A percentile compares a stretch with the other conserved stretches of the same genome.
phyloP scores from a whole-genome alignment of 2,329 filamentous ascomycete genomes.

The Trichophyton mentagrophytes region DNA sequence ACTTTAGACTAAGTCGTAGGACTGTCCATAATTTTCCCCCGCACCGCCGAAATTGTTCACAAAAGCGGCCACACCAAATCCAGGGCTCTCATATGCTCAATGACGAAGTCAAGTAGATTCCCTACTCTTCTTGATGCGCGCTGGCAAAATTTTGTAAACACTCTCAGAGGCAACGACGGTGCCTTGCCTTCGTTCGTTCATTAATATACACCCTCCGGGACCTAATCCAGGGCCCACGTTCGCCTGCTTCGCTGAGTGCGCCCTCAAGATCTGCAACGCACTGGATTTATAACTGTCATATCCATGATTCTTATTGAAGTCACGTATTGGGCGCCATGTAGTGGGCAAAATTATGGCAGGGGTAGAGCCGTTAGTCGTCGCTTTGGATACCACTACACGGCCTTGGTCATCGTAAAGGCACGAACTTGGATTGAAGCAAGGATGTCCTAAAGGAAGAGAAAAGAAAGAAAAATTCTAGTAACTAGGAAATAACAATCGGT shows the following conservation, averaged over 20 bases:
- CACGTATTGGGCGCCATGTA: slow-evolving; percentile 24
- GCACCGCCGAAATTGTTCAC: background rate
- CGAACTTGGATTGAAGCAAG: slow-evolving; percentile 2
- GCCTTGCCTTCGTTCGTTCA: slow-evolving; percentile 38
- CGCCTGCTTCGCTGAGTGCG: slow-evolving; percentile 38
- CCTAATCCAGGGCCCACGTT: slow-evolving; percentile 43
- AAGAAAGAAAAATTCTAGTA: slow-evolving; percentile 9
- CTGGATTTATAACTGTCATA: slow-evolving; percentile 34
- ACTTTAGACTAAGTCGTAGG: background rate
- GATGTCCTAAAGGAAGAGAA: slow-evolving; percentile 9
- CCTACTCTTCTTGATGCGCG: slow-evolving; percentile 1
- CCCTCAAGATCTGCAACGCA: slow-evolving; percentile 33
- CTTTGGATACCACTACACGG: slow-evolving; percentile 13
- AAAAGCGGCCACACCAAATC: background rate
- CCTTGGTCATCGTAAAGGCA: slow-evolving; percentile 14
- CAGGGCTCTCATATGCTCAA: background rate
- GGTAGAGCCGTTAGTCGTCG: slow-evolving; percentile 15
- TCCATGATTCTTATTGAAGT: slow-evolving; percentile 33
- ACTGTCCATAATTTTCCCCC: background rate
- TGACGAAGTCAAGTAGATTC: background rate
- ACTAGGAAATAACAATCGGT: slow-evolving; percentile 14
- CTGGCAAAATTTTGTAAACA: slow-evolving; percentile 26
- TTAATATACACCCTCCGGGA: slow-evolving; percentile 40
- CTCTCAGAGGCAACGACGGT: slow-evolving; percentile 41
- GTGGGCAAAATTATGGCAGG: slow-evolving; percentile 28